A percentile compares a stretch with the other conserved stretches of the same genome.
These are phyloP conservation scores for Boletus vermiculosoides DNA, from an alignment of 768 basidiomycete species.

Conservation along the genomic window DNA sequence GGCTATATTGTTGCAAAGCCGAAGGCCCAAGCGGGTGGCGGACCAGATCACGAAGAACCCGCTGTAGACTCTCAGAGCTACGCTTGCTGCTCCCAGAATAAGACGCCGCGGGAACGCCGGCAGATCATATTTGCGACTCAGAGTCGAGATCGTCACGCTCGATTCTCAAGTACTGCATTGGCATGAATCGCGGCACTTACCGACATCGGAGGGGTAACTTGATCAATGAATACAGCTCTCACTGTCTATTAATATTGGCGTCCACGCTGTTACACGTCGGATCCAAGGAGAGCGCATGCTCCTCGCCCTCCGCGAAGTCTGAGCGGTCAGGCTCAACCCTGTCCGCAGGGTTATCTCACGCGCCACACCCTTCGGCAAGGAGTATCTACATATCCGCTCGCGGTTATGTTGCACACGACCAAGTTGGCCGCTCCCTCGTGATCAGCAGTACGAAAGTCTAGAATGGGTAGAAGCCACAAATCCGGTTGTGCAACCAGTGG, in stretches of 20 bases:
- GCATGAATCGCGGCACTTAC: constrained; percentile 1
- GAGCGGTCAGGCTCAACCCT: not conserved
- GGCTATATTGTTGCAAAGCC: not conserved
- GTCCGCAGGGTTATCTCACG: not conserved
- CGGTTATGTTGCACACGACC: constrained; percentile 1
- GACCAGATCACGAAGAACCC: not conserved
- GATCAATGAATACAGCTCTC: constrained; percentile 2
- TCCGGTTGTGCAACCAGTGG: not conserved
- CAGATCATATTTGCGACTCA: not conserved
- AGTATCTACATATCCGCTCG: not conserved
- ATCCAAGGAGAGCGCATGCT: not conserved
- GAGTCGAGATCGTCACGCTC: not conserved
- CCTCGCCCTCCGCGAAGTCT: not conserved
- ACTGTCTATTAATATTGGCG: constrained; percentile 9
- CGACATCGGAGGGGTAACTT: not conserved
- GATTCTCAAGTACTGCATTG: not conserved
- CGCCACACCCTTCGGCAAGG: not conserved
- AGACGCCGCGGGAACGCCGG: constrained; percentile 1
- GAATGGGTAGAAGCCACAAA: not conserved
- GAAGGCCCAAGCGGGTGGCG: not conserved
- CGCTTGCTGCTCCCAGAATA: not conserved
- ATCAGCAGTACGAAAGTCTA: not conserved
- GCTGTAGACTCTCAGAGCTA: not conserved
- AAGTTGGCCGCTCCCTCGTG: not conserved
- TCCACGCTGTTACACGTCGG: not conserved